Base-by-base conservation (phyloP, 352 stramenopile genomes). In the Phytophthora hybrid region DNA sequence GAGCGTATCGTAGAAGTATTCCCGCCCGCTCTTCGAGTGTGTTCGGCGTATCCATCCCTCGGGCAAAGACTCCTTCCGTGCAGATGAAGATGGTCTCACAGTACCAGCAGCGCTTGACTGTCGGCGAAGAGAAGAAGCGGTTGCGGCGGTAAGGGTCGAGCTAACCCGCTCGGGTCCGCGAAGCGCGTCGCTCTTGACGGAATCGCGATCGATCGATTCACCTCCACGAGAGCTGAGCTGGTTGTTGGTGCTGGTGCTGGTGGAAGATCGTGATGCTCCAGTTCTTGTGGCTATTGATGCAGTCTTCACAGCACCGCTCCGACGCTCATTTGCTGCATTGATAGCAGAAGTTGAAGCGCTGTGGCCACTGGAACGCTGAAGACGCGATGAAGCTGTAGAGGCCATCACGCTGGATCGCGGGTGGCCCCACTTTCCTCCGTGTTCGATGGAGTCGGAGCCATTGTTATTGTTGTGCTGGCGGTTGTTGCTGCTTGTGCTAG, bases 1-100 rank as follows among this genome's bases (percentile, higher is more conserved):
- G 44, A 81, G 64, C 1, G 82, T 92, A 59, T 94, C 84, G 70
- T 93, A 93, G 69, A 90, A 94, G 62, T 94, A 93, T 71, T 88
- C 83, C 10, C 83, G 77, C 3, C 87, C 84, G 32, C 78, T 92
- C 69, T 93, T 92, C 18, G 81, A 90, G 73, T 94, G 87, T 10
- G 83, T 92, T 32, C 82, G 82, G 51, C 85, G 82, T 80, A 93
- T 82, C 85, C 87, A 93, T 11, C 85, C 87, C 0, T 91, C 83
- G 1, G 85, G 87, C 3, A 93, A 72, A 8, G 80, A 68, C 16
- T 93, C 82, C 31, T 91, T 89, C 14, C 73, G 63, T 16, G 61
- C 59, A 29, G 76, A 68, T 59, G 67, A 63, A 14, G 63, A 69
- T 41, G 60, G 60, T 53, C 74, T 65, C 1, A 65, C 65, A 34